Evolutionary conservation across 2,329 filamentous ascomycete species (phyloP).

Genomic region (Talaromyces amestolkiae): DNA sequence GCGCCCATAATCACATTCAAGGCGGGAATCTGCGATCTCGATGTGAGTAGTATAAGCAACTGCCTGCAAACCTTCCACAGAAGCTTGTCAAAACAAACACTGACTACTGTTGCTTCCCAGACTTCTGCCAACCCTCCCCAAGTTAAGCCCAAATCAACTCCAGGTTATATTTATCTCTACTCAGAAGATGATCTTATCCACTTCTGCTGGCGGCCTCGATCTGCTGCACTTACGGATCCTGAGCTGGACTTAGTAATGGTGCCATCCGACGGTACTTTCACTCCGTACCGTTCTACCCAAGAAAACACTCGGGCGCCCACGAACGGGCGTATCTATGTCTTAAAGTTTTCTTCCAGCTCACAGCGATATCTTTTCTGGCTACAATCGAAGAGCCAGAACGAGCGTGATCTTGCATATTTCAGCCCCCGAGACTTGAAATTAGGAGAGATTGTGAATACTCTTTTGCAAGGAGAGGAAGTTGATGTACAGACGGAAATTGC

Average conservation of each 20-base stretch:
- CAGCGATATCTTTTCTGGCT: conserved; percentile 94
- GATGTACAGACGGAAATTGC: conserved; percentile 72
- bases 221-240: conserved; percentile 65
- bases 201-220: conserved; percentile 93
- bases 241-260: conserved; percentile 93
- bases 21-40: conserved; percentile 81
- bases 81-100: conserved; percentile 15
- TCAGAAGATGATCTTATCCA: conserved; percentile 91
- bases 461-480: conserved; percentile 86
- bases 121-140: conserved; percentile 61
- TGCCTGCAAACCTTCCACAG: conserved; percentile 3
- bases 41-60: conserved; percentile 62
- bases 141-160: conserved; percentile 68
- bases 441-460: conserved; percentile 77
- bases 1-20: conserved; percentile 91
- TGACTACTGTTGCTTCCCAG: conserved; percentile 31
- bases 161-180: conserved; percentile 90
- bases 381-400: conserved; percentile 80
- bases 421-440: conserved; percentile 83
- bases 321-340: conserved; percentile 85
- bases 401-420: conserved; percentile 71
- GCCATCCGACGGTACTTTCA: conserved; percentile 81
- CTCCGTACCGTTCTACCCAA: conserved; percentile 68
- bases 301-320: conserved; percentile 62
- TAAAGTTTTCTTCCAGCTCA: conserved; percentile 91